Percentiles rank a stretch among this genome's conserved stretches.
phyloP scores from a whole-genome alignment of 164 flowering plant genomes.

The Euptelea pleiosperma region DNA sequence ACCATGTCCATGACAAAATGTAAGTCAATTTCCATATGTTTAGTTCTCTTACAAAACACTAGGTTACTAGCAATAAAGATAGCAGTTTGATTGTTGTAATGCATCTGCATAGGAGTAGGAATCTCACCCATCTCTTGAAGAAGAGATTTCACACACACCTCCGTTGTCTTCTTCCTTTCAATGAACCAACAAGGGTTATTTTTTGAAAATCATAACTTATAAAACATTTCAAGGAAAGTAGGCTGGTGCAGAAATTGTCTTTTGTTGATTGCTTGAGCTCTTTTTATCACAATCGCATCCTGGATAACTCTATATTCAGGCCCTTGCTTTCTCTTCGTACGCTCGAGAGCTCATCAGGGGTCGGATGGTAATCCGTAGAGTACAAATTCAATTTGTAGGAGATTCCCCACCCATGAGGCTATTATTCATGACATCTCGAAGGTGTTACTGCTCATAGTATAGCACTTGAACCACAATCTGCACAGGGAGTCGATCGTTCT shows the following conservation, averaged over 20 bases:
- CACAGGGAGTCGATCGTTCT: constrained; percentile 83
- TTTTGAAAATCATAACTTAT: no score
- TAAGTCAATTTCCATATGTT: no score
- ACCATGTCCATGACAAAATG: no score
- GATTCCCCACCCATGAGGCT: constrained; percentile 21
- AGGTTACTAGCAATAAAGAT: no score
- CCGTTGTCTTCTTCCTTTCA: no score
- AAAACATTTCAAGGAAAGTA: no score
- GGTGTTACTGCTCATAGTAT: constrained; percentile 82
- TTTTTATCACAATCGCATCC: constrained; percentile 54
- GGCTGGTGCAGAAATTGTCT: constrained; percentile 20
- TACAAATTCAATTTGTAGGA: constrained; percentile 26
- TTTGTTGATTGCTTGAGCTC: constrained; percentile 43
- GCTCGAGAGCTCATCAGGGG: constrained; percentile 39
- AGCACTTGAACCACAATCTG: constrained; percentile 88
- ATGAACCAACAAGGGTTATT: no score
- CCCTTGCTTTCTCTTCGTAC: constrained; percentile 61
- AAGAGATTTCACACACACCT: no score
- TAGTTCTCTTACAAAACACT: no score
- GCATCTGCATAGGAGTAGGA: no score
- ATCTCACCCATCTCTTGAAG: no score
- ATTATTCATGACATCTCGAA: constrained; percentile 52
- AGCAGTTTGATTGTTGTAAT: no score
- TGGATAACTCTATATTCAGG: constrained; percentile 59
- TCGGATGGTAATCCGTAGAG: constrained; percentile 31